Percentiles rank a stretch among this genome's conserved stretches.
Conservation (phyloP, 202 grass and related monocot species). For the Saccharum hybrid region DNA sequence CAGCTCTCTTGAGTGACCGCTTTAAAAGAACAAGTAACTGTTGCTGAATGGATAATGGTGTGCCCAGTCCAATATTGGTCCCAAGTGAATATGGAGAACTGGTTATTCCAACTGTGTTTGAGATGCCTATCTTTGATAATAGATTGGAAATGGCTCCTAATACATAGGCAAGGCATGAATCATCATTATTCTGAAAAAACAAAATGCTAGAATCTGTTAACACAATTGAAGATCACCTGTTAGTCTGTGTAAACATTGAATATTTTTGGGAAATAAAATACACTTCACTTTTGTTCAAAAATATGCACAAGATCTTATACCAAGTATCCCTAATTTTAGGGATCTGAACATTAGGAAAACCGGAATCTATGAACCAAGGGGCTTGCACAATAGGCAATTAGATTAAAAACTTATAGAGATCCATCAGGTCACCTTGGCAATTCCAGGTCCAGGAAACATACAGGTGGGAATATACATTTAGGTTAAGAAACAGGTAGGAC, state of each 20-base stretch:
- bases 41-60: slow-evolving; percentile 79
- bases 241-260: slow-evolving; percentile 1
- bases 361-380: slow-evolving; percentile 10
- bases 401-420: slow-evolving; percentile 12
- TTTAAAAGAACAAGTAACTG: slow-evolving; percentile 94
- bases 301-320: slow-evolving; percentile 9
- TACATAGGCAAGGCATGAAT: slow-evolving; percentile 90
- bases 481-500: background rate
- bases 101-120: slow-evolving; percentile 73
- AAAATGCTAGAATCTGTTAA: slow-evolving; percentile 41
- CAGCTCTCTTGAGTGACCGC: slow-evolving; percentile 89
- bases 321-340: background rate
- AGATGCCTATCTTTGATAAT: slow-evolving; percentile 81
- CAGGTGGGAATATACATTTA: background rate
- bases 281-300: background rate
- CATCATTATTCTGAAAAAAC: slow-evolving; percentile 89
- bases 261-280: background rate
- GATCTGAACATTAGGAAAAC: slow-evolving; percentile 1
- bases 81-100: slow-evolving; percentile 80
- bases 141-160: slow-evolving; percentile 91
- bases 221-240: slow-evolving; percentile 23
- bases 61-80: slow-evolving; percentile 77
- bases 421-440: slow-evolving; percentile 20
- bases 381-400: background rate
- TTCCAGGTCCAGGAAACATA: background rate